Base-by-base conservation (phyloP, 2,329 filamentous ascomycete genomes). In the Zopfia rhizophila region DNA sequence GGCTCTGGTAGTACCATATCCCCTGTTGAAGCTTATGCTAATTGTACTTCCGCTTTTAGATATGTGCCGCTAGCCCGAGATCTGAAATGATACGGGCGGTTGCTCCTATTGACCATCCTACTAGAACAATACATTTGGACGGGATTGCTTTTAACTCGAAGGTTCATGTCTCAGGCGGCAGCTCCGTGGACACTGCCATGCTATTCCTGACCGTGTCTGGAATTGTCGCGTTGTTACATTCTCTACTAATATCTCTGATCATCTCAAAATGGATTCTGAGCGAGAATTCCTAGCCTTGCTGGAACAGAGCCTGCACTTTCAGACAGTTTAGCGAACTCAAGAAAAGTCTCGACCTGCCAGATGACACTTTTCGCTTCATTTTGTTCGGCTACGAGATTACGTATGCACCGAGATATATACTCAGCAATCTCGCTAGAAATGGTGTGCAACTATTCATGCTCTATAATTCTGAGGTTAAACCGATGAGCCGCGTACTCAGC, bases 101-200 rank as follows among this genome's bases (percentile, higher is more conserved):
- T 38, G 4, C 4, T 30, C 13, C 10, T 37, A 6, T 13, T 38
- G 16, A 17, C 38, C 14, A 45, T 45, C 13, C 21, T 45, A 3
- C 31, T 38, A 11, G 19, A 17, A 24, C 41, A 45, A 24, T 45
- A 45, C 16, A 24, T 38, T 11, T 32, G 24, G 16, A 24, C 41
- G 6, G 11, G 8, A 5, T 3, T 38, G 5, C 32, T 45, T 3
- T 24, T 25, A 7, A 11, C n/a, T 6, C 36, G 36, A 6, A 38
- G 41, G 7, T 14, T 29, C 23, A 3, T 31, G 7, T 38, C 41
- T 12, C 3, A 23, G 11, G 17, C 32, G 12, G 25, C 41, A 22
- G 32, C 41, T 14, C 30, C 33, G 23, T 42, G 22, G 44, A 48
- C 31, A 22, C 25, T 11, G 29, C 29, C 14, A 48, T 42, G 38